Evolutionary conservation across 1,284 basidiomycete species (phyloP).

Genomic region (Termitomyces sp.): DNA sequence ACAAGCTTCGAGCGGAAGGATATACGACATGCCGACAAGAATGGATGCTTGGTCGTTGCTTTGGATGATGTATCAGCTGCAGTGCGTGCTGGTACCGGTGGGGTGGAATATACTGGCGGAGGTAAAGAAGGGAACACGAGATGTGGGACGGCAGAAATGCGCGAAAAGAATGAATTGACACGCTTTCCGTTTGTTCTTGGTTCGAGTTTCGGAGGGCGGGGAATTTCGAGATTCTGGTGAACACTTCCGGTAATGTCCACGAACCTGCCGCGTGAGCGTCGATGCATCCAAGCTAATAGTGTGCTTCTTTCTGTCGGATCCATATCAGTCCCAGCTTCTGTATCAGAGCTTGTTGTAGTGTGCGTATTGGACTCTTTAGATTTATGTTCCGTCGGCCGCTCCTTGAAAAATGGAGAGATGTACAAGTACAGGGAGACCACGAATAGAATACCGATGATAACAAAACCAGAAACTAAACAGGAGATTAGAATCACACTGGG

Average conservation of each 20-base stretch:
- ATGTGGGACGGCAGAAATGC: constrained; percentile 7
- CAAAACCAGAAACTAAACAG: constrained; percentile 5
- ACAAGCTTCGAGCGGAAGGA: constrained; percentile 3
- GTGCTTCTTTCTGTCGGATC: constrained; percentile 2
- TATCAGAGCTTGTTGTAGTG: background rate
- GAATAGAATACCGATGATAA: constrained; percentile 7
- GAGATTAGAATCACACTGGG: background rate
- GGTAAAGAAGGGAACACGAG: constrained; percentile 4
- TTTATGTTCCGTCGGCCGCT: background rate
- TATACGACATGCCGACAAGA: background rate
- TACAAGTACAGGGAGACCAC: constrained; percentile 6
- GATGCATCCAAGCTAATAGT: constrained; percentile 18
- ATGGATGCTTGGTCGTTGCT: background rate
- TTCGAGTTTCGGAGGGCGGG: background rate
- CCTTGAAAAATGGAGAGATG: constrained; percentile 2
- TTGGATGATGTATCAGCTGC: background rate
- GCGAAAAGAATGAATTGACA: constrained; percentile 8
- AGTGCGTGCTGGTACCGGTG: background rate
- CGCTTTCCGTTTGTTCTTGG: constrained; percentile 1
- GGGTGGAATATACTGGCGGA: background rate
- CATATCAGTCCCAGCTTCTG: constrained; percentile 7
- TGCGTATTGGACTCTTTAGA: background rate
- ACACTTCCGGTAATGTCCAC: constrained; percentile 8
- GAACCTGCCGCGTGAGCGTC: constrained; percentile 17
- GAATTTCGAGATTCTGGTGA: background rate